These are phyloP conservation scores for Thielaviopsis punctulata DNA, from an alignment of 2,329 filamentous ascomycete genomes.

Conservation along the genomic window DNA sequence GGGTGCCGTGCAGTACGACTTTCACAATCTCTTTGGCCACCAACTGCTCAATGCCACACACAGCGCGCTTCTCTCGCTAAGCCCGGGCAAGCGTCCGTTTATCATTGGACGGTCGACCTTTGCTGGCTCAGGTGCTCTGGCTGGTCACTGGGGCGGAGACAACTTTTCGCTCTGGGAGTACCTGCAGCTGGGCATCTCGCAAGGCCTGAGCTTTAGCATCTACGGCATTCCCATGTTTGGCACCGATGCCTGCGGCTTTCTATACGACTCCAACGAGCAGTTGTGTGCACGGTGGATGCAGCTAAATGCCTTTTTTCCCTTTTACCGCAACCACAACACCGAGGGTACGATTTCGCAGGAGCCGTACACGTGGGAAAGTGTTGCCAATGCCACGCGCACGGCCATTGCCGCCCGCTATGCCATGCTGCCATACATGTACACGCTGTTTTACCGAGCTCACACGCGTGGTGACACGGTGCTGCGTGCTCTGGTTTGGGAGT, in stretches of 20 bases:
- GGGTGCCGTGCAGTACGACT: slow-evolving; percentile 60
- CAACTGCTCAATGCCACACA: slow-evolving; percentile 66
- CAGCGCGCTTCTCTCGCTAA: slow-evolving; percentile 45
- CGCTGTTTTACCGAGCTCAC: slow-evolving; percentile 44
- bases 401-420: slow-evolving; percentile 59
- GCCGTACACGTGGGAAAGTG: slow-evolving; percentile 51
- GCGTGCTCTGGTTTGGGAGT: slow-evolving; percentile 55
- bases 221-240: slow-evolving; percentile 55
- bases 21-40: slow-evolving; percentile 64
- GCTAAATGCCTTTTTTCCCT: slow-evolving; percentile 52
- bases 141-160: slow-evolving; percentile 71
- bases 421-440: slow-evolving; percentile 72
- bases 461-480: slow-evolving; percentile 46
- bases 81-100: slow-evolving; percentile 56
- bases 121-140: slow-evolving; percentile 55
- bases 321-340: slow-evolving; percentile 53
- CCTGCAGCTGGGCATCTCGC: slow-evolving; percentile 62
- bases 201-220: slow-evolving; percentile 56
- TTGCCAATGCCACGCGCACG: slow-evolving; percentile 45
- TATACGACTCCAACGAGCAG: slow-evolving; percentile 40
- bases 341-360: slow-evolving; percentile 34
- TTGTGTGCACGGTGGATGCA: slow-evolving; percentile 53
- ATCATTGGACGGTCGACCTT: slow-evolving; percentile 75
- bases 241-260: slow-evolving; percentile 64
- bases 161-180: slow-evolving; percentile 54